Evolutionary conservation across 1,139 yeast genomes (phyloP), one percentile per base, ranked within the genome.

Genomic region (Casaregolazyma lundiana): DNA sequence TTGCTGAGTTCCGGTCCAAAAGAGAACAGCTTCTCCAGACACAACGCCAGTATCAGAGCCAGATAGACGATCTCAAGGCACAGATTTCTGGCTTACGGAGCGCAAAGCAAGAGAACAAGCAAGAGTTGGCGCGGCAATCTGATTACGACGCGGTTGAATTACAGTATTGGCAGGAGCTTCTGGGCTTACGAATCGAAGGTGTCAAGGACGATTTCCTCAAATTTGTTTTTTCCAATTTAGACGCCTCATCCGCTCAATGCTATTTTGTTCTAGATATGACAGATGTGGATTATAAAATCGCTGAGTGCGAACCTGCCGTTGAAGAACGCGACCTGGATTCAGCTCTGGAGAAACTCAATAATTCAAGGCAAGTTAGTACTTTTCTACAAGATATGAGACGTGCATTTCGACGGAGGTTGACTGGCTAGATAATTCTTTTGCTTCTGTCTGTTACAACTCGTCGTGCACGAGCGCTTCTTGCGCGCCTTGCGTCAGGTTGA

Each of bases 171-270:
- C 64, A 64, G 45, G 44, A 56, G 15, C 52, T 55, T 2, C 53
- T 64, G 9, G 67, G 68, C 9, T 38, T 64, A 26, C 44, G 57
- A 15, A 56, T 64, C 32, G 62, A 60, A 34, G 60, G 63, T n/a
- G 53, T 55, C 9, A 46, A 50, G 16, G 62, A 62, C 24, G 66
- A 62, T 37, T 46, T 55, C 24, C 50, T 64, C 34, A 53, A 55
- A 45, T 58, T 64, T 46, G 50, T 57, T 1, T 64, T 63, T 50
- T 53, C 62, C 9, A 53, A 57, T 18, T 49, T 64, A 15, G 65
- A 61, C 46, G 55, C 59, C 17, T 49, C 54, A 38, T 55, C 52
- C 8, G 48, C 53, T 30, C 60, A 59, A 38, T 64, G 55, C 46
- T 53, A 50, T 20, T 52, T 62, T 36, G 47, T 55, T 7, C 40